Conservation (phyloP, 2,329 filamentous ascomycete genomes). For the Alternaria postmessia region DNA sequence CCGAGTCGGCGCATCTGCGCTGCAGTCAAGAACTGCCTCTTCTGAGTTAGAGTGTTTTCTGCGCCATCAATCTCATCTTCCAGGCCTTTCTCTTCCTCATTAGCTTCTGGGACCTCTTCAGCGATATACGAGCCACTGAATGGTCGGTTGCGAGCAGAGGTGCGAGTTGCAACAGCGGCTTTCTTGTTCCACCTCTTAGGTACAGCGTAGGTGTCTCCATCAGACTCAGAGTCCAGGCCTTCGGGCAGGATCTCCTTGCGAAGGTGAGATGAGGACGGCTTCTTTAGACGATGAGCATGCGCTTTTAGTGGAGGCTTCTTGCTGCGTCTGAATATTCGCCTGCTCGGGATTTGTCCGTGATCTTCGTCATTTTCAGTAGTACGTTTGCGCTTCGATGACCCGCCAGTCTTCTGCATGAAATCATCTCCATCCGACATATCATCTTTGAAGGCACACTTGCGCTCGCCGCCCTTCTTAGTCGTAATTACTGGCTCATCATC, state of each 20-base stretch:
- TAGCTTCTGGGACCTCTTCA: not conserved
- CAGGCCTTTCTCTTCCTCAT: slow-evolving; percentile 2
- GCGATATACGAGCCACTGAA: slow-evolving; percentile 3
- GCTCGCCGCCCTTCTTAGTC: not conserved
- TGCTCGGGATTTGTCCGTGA: not conserved
- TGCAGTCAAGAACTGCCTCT: not conserved
- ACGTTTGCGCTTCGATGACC: not conserved
- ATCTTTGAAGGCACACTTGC: not conserved
- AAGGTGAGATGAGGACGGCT: not conserved
- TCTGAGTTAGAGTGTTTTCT: not conserved
- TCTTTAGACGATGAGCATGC: not conserved
- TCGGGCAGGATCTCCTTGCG: not conserved
- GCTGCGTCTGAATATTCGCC: not conserved
- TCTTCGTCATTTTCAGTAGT: not conserved
- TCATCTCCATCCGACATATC: not conserved
- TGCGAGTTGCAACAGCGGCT: not conserved
- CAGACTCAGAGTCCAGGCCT: slow-evolving; percentile 12
- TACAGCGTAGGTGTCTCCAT: slow-evolving; percentile 13
- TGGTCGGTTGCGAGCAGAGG: slow-evolving; percentile 1
- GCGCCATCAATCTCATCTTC: not conserved
- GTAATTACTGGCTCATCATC: not conserved
- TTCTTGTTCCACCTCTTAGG: slow-evolving; percentile 9
- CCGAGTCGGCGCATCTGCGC: not conserved
- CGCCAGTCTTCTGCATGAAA: not conserved
- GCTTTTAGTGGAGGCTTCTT: not conserved